Percentiles rank a stretch among this genome's conserved stretches.
Conservation (phyloP, 345 rosid species). For the Syzygium jambos region DNA sequence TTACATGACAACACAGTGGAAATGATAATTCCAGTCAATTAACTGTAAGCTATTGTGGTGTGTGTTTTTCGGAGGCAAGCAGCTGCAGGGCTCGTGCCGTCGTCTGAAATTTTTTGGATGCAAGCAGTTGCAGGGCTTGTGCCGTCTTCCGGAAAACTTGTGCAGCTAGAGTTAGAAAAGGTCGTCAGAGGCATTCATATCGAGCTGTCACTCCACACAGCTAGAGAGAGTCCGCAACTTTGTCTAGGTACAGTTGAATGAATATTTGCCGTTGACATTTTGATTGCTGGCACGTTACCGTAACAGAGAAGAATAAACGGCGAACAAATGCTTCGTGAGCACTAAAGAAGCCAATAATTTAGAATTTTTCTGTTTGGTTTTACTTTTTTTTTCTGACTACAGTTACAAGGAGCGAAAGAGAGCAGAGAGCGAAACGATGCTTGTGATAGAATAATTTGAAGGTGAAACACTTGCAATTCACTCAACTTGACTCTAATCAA, state of each 20-base stretch:
- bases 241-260: background rate
- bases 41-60: background rate
- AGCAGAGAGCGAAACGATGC: background rate
- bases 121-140: background rate
- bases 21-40: background rate
- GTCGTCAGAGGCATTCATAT: background rate
- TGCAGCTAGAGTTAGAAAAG: background rate
- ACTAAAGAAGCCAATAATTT: background rate
- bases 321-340: background rate
- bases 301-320: background rate
- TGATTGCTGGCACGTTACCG: background rate
- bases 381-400: background rate
- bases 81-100: background rate
- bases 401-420: background rate
- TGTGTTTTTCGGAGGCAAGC: background rate
- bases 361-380: background rate
- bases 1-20: background rate
- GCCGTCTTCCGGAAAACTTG: background rate
- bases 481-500: no score
- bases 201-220: background rate
- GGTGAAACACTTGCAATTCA: no score
- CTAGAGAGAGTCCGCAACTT: background rate
- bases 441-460: no score
- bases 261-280: background rate
- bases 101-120: background rate